Base-by-base conservation (phyloP, 179 eudicot genomes). In the Actinidia polygama region DNA sequence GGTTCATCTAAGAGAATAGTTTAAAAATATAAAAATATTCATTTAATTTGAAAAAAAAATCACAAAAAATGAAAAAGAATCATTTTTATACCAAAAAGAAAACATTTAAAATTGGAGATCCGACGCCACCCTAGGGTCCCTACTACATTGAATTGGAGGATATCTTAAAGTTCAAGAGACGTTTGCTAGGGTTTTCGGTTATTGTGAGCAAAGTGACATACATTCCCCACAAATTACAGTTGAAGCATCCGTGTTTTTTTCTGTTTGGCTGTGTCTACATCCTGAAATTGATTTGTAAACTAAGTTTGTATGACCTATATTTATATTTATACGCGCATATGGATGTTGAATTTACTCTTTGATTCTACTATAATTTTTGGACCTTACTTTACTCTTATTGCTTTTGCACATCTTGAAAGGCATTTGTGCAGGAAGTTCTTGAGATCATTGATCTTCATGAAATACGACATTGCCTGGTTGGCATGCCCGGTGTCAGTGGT, bases 251-350 rank as follows among this genome's bases (percentile, higher is more conserved):
- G 78, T 95, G 26, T 30, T 88, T 51, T 93, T 86, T 85, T 93
- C 97, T 77, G 96, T 96, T 69, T 93, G 97, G 97, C 89, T 93
- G 8, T 94, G 97, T 30, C 93, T 95, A 69, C 82, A 90, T 78
- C 87, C 89, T 36, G 68, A 85, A 24, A 87, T 91, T 47, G 92
- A 92, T 75, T 70, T 89, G 49, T 82, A 88, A 63, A 91, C 91
- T 23, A 95, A 85, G 91, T 64, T 54, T 46, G 98, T 95, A 95
- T 21, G 91, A 40, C 50, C 15, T 11, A n/a, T n/a, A 11, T 23
- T 12, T 18, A 50, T 50, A 50, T 50, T 50, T 14, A 68, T 30
- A 26, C 15, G 10, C 21, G 11, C 12, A 6, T 7, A 3, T 10
- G 18, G 5, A 83, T 26, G 23, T 54, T 67, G 77, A 81, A 50